Conservation (phyloP, 257 asterid species). For the Petunia axillaris region DNA sequence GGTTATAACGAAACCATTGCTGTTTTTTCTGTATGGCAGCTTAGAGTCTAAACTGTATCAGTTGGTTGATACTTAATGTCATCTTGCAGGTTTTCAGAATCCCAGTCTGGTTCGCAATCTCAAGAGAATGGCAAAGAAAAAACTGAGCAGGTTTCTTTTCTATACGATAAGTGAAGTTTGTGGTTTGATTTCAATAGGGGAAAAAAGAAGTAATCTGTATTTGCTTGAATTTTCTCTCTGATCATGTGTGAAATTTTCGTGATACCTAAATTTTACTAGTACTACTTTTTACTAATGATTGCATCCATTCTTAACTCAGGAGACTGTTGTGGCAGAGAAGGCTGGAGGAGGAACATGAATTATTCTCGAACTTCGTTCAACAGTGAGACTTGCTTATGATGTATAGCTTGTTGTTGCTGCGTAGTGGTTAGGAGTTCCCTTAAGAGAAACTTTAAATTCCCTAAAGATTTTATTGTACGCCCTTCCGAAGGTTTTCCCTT, state of each 20-base stretch:
- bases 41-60: background rate
- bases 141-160: conserved; percentile 26
- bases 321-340: conserved; percentile 28
- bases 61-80: background rate
- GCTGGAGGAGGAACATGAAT: conserved; percentile 40
- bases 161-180: background rate
- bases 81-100: conserved; percentile 47
- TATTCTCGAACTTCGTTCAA: background rate
- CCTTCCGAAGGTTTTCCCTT: conserved; percentile 20
- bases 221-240: background rate
- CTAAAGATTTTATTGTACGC: background rate
- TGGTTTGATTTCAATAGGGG: background rate
- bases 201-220: background rate
- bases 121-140: conserved; percentile 33
- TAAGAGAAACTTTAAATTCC: background rate
- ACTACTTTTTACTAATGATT: conserved; percentile 1
- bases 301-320: conserved; percentile 26
- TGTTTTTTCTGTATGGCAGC: background rate
- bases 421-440: background rate
- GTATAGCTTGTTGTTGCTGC: conserved; percentile 12
- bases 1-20: conserved; percentile 45
- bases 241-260: background rate
- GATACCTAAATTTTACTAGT: background rate
- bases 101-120: conserved; percentile 34
- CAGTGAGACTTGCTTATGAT: conserved; percentile 29